Conservation (phyloP, 805 yeast species). For the Yarrowia alimentaria region DNA sequence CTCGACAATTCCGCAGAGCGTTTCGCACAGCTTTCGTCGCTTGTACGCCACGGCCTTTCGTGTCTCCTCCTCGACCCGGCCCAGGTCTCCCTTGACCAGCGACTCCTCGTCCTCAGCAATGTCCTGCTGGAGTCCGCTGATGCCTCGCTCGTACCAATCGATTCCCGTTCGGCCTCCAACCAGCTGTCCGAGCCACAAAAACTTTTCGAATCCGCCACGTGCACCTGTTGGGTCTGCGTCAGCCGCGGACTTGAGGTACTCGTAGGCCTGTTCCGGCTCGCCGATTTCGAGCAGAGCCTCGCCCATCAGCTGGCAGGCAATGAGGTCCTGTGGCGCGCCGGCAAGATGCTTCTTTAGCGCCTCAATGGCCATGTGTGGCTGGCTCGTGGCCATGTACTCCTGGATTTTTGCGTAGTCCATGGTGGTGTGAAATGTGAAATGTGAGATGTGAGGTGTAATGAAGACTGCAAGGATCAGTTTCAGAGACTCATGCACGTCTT, state of each 20-base stretch:
- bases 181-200: slow-evolving; percentile 86
- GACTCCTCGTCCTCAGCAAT: slow-evolving; percentile 36
- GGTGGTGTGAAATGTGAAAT: slow-evolving; percentile 11
- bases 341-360: slow-evolving; percentile 41
- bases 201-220: slow-evolving; percentile 68
- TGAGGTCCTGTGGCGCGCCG: slow-evolving; percentile 26
- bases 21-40: slow-evolving; percentile 65
- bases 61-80: slow-evolving; percentile 30
- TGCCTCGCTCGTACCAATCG: slow-evolving; percentile 59
- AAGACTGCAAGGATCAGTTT: neutral
- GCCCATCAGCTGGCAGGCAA: slow-evolving; percentile 49
- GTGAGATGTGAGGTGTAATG: neutral
- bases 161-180: slow-evolving; percentile 80
- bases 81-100: neutral
- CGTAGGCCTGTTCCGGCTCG: slow-evolving; percentile 74
- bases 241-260: slow-evolving; percentile 57
- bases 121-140: slow-evolving; percentile 49
- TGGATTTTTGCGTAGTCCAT: slow-evolving; percentile 41
- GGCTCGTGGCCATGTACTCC: slow-evolving; percentile 47
- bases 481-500: neutral
- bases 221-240: slow-evolving; percentile 66
- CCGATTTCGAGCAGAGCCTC: slow-evolving; percentile 79
- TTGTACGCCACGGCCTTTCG: slow-evolving; percentile 39
- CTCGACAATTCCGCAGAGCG: slow-evolving; percentile 80
- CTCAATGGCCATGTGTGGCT: slow-evolving; percentile 55